A percentile compares a stretch with the other conserved stretches of the same genome.
phyloP scores from a whole-genome alignment of 2,329 filamentous ascomycete species.

The Curvularia hawaiiensis region DNA sequence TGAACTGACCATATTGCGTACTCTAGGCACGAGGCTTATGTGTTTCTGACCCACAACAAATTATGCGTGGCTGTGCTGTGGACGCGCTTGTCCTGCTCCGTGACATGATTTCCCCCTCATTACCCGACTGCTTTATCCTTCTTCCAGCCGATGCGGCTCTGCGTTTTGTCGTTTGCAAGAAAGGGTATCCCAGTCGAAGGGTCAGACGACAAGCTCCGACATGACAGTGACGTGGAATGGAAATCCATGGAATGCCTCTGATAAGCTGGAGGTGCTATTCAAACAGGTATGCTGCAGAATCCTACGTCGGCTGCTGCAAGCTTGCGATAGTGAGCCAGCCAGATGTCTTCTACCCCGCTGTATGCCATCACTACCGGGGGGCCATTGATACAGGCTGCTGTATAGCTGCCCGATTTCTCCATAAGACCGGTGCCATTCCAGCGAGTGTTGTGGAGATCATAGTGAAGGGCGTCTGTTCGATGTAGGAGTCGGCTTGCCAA shows the following conservation, averaged over 20 bases:
- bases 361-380: slow-evolving; percentile 18
- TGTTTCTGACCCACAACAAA: slow-evolving; percentile 1
- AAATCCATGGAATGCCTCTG: slow-evolving; percentile 30
- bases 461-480: no score
- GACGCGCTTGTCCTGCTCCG: slow-evolving; percentile 16
- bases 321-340: slow-evolving; percentile 25
- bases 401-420: slow-evolving; percentile 5
- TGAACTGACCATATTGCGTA: background rate
- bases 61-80: slow-evolving; percentile 15
- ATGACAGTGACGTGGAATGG: slow-evolving; percentile 20
- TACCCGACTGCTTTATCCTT: slow-evolving; percentile 35
- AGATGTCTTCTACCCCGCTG: slow-evolving; percentile 36
- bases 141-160: slow-evolving; percentile 38
- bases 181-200: slow-evolving; percentile 18
- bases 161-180: slow-evolving; percentile 17
- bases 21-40: background rate
- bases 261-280: slow-evolving; percentile 35
- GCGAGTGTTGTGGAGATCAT: background rate
- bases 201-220: slow-evolving; percentile 36
- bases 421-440: background rate
- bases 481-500: background rate
- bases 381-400: slow-evolving; percentile 14
- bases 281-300: slow-evolving; percentile 30
- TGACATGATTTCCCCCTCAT: slow-evolving; percentile 15
- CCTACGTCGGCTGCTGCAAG: slow-evolving; percentile 35